phyloP scores from a whole-genome alignment of 2,329 filamentous ascomycete species.

The Aspergillus carbonarius region DNA sequence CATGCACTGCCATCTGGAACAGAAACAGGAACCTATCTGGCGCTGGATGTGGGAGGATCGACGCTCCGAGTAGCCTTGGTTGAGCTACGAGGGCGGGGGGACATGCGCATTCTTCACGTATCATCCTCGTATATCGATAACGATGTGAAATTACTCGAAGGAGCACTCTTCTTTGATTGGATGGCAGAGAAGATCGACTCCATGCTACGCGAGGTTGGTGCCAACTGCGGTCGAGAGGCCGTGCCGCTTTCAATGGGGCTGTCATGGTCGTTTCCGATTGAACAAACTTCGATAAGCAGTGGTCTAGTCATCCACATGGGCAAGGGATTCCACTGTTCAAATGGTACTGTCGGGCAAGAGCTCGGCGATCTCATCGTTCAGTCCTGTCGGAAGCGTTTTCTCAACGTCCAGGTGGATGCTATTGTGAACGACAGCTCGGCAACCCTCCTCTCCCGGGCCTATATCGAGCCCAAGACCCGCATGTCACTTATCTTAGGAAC shows the following conservation, averaged over 20 bases:
- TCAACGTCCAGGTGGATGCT: constrained; percentile 61
- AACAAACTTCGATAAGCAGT: constrained; percentile 61
- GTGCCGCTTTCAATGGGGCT: constrained; percentile 57
- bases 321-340: constrained; percentile 62
- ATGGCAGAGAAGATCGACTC: constrained; percentile 61
- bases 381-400: constrained; percentile 54
- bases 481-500: constrained; percentile 66
- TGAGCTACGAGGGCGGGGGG: constrained; percentile 52
- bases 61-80: constrained; percentile 64
- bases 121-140: constrained; percentile 58
- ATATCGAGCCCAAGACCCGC: constrained; percentile 59
- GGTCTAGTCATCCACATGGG: constrained; percentile 63
- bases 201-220: constrained; percentile 48
- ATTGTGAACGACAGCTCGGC: constrained; percentile 66
- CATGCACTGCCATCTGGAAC: constrained; percentile 59
- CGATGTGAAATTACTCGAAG: constrained; percentile 54
- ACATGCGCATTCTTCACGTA: constrained; percentile 57
- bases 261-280: constrained; percentile 66
- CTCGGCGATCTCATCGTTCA: constrained; percentile 59
- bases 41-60: constrained; percentile 65
- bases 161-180: constrained; percentile 64
- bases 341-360: constrained; percentile 60
- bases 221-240: constrained; percentile 39
- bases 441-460: constrained; percentile 61
- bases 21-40: constrained; percentile 61